These are phyloP conservation scores for Scolecobasidium constrictum DNA, from an alignment of 2,329 filamentous ascomycete species.

Conservation along the genomic window DNA sequence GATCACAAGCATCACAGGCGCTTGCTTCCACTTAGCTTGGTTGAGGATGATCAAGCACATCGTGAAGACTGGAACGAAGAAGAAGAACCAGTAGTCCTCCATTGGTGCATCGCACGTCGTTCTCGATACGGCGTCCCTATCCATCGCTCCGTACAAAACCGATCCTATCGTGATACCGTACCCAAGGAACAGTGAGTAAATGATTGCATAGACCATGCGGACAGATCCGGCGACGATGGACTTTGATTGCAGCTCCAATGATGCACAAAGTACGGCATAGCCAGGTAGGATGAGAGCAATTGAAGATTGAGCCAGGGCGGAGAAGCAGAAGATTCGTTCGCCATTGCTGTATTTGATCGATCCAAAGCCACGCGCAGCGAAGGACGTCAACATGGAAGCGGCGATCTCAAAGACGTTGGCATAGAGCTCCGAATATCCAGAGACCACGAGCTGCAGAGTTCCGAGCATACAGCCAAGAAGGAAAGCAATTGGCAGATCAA, in stretches of 20 bases:
- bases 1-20: constrained; percentile 65
- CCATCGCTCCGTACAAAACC: constrained; percentile 37
- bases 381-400: constrained; percentile 38
- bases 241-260: constrained; percentile 36
- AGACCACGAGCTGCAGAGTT: constrained; percentile 61
- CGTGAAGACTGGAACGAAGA: constrained; percentile 65
- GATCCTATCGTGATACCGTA: constrained; percentile 42
- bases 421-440: constrained; percentile 63
- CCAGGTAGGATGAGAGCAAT: constrained; percentile 40
- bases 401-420: constrained; percentile 40
- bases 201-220: constrained; percentile 42
- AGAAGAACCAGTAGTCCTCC: constrained; percentile 47
- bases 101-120: constrained; percentile 36
- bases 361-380: constrained; percentile 38
- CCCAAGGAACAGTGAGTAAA: constrained; percentile 41
- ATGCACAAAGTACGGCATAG: constrained; percentile 39
- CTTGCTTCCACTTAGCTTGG: constrained; percentile 69
- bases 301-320: constrained; percentile 37
- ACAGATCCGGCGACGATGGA: constrained; percentile 40
- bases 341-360: constrained; percentile 28
- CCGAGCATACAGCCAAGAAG: constrained; percentile 65
- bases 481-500: constrained; percentile 71
- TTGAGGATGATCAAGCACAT: constrained; percentile 68
- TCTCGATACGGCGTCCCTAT: constrained; percentile 33
- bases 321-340: constrained; percentile 37